Evolutionary conservation across 2,329 filamentous ascomycete species (phyloP), one percentile per base, ranked within the genome.

Genomic region (Pyrenochaeta sp.): DNA sequence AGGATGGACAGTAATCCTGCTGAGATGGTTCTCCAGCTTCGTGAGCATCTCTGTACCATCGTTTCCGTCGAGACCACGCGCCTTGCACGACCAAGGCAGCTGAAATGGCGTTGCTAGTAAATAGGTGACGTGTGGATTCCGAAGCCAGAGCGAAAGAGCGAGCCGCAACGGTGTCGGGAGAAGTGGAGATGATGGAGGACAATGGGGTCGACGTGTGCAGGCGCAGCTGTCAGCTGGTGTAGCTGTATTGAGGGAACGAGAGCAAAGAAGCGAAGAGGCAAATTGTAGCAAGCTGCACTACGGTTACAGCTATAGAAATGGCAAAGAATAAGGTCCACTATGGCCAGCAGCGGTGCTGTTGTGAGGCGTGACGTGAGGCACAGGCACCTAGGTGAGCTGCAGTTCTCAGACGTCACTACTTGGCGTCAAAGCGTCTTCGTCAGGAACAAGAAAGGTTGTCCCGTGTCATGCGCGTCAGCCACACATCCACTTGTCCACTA

Each of bases 1-100:
- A 74, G 58, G 31, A 71, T 52, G 47, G 66, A 61, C 31, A 75
- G 51, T 47, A 75, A 51, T 14, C 67, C 69, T 15, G 68, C 64
- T 18, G 68, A 56, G 40, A 60, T 56, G 18, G 58, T 54, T 47
- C 61, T 56, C 68, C 65, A 67, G 58, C 60, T 61, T 45, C 60
- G 47, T 21, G 61, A 60, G 58, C 58, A 58, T 45, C 44, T 61
- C 56, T 61, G 69, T 57, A 58, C 60, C 62, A 66, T 69, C 9
- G 15, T 56, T 39, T 41, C 23, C 27, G 39, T 33, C 47, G 57
- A 61, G 56, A 60, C 47, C 29, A 40, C 23, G 66, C 65, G 61
- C 60, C 43, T 39, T 30, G 12, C 18, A 45, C 17, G 17, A 31
- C 35, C 3, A 2, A 15, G 11, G 6, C 29, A 14, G 23, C 39